These are phyloP conservation scores for Carnegiea gigantea DNA, from an alignment of 179 eudicot genomes.

Conservation along the genomic window DNA sequence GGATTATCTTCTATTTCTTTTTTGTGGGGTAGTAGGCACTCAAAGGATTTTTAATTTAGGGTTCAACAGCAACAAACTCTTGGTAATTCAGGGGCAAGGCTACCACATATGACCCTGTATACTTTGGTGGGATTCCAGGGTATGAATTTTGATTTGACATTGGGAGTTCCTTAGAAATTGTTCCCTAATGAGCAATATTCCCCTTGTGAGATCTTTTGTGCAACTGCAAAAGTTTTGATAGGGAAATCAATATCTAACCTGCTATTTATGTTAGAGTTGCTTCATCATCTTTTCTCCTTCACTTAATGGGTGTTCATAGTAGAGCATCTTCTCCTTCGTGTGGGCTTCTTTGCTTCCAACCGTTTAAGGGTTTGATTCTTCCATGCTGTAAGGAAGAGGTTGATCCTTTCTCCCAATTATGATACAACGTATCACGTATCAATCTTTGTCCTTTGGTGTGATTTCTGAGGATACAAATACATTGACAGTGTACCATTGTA, in stretches of 20 bases:
- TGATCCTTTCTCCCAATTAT: not conserved
- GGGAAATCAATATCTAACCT: not conserved
- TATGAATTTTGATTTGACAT: not conserved
- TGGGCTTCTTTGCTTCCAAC: not conserved
- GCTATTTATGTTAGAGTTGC: not conserved
- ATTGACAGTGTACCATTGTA: conserved; percentile 6
- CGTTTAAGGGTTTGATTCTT: not conserved
- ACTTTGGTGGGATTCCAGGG: not conserved
- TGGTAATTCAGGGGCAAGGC: not conserved
- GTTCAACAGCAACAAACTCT: not conserved
- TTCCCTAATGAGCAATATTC: not conserved
- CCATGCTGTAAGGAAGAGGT: not conserved
- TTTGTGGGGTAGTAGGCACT: not conserved
- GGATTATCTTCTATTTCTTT: not conserved
- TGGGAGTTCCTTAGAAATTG: not conserved
- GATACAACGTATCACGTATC: not conserved
- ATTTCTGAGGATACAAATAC: conserved; percentile 2
- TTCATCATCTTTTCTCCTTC: not conserved
- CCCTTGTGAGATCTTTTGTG: not conserved
- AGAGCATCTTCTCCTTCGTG: not conserved
- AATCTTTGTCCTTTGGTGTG: not conserved
- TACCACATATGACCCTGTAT: not conserved
- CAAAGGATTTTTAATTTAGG: not conserved
- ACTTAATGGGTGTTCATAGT: not conserved
- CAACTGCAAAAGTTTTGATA: not conserved